Evolutionary conservation across 768 basidiomycete genomes (phyloP), one percentile per base, ranked within the genome.

Genomic region (Mycena haematopus): DNA sequence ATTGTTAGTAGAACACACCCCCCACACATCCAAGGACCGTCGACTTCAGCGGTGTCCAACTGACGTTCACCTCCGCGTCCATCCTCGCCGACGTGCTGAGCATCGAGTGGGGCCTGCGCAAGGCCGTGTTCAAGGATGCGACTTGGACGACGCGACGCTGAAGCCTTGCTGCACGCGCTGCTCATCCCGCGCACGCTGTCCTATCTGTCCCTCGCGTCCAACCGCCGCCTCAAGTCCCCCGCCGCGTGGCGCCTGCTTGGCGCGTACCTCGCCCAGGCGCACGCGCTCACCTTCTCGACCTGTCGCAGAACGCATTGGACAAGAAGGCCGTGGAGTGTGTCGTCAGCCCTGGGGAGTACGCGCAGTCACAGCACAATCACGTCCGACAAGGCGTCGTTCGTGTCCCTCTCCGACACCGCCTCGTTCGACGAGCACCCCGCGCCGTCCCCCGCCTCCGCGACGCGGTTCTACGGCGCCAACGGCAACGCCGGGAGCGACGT

Each of bases 101-200:
- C 9, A 89, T 97, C 60, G 94, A 98, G 74, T 98, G 95, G 92
- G 96, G 95, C 0, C 78, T 97, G 21, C 81, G 90, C 27, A 96
- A 94, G 69, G 79, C 96, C 22, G 88, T 91, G 0, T 83, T 97
- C 57, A 86, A 92, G 91, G 92, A 72, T 98, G 95, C 69, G 88
- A 95, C 67, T 74, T 99, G 22, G 93, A 95, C 66, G 91, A 94
- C 54, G 81, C 93, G 92, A 84, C 86, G 47, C 74, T 99, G 52
- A 98, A 97, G 78, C 91, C 92, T 2, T 99, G 11, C 78, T 99
- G 1, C 96, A 98, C 71, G 87, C 95, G 0, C 83, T 99, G 0
- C 84, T 98, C 56, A 93, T 97, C 54, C 90, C 91, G 17, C 85
- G 85, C 21, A 86, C 88, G 0, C 79, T 99, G 21, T 88, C 90